Evolutionary conservation across 805 yeast species (phyloP).

Genomic region (Torulaspora delbrueckii): DNA sequence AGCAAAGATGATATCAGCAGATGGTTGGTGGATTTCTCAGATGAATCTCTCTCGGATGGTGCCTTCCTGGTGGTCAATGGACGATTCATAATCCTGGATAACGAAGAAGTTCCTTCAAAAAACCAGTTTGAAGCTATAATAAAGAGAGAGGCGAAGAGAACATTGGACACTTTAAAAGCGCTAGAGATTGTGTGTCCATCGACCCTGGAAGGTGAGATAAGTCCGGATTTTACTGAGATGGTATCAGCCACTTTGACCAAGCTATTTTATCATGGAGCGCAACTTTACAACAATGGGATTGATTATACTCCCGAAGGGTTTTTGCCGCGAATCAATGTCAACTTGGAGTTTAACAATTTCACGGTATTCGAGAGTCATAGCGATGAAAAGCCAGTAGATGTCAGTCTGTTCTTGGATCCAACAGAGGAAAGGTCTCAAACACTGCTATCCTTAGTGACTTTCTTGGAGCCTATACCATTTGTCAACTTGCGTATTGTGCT

Average conservation of each 20-base stretch:
- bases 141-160: slow-evolving; percentile 44
- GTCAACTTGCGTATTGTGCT: slow-evolving; percentile 51
- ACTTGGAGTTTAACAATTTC: slow-evolving; percentile 17
- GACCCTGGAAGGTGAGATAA: slow-evolving; percentile 17
- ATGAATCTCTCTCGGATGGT: slow-evolving; percentile 25
- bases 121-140: slow-evolving; percentile 39
- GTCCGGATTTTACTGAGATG: slow-evolving; percentile 46
- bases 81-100: slow-evolving; percentile 41
- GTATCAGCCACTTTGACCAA: slow-evolving; percentile 42
- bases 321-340: slow-evolving; percentile 46
- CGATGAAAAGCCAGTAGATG: slow-evolving; percentile 42
- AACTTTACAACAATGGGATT: slow-evolving; percentile 32
- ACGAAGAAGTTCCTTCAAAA: slow-evolving; percentile 20
- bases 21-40: slow-evolving; percentile 30
- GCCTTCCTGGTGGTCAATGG: slow-evolving; percentile 51
- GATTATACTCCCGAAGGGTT: slow-evolving; percentile 40
- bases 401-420: slow-evolving; percentile 68
- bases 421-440: slow-evolving; percentile 63
- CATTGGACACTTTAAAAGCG: slow-evolving; percentile 37
- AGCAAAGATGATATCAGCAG: slow-evolving; percentile 7
- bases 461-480: slow-evolving; percentile 43
- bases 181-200: slow-evolving; percentile 22
- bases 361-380: slow-evolving; percentile 26
- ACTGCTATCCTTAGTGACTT: slow-evolving; percentile 44
- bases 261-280: slow-evolving; percentile 37